Base-by-base conservation (phyloP, 2,329 filamentous ascomycete genomes). In the Paecilomyces variotii region DNA sequence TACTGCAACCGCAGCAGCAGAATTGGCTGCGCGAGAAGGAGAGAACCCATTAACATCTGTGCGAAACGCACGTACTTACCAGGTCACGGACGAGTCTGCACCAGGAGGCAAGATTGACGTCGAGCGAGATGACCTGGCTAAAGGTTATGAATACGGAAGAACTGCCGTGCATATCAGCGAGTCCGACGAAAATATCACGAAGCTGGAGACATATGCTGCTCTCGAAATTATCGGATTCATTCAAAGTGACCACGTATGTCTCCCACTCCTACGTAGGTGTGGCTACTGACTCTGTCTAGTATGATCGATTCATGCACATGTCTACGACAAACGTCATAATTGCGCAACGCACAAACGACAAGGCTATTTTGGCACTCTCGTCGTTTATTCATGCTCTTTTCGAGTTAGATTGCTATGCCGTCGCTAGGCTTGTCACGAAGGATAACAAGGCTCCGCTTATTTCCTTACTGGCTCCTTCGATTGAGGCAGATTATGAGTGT, bases 191-290 rank as follows among this genome's bases (percentile, higher is more conserved):
- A 91, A 92, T 64, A 86, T 97, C 59, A 96, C 91, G n/a, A 91
- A 89, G 63, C 81, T 97, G 34, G 87, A 95, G 67, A 94, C 91
- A 0, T 74, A 78, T 9, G 87, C 88, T 59, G 82, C 83, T 6
- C 85, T 97, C 59, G 87, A 91, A 2, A 87, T 99, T 50, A 78
- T 99, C 56, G 94, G 94, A 0, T 99, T 99, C 67, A 84, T 97
- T 30, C 84, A 86, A 2, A 84, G 78, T 63, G 82, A 87, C 59
- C 87, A 87, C 72, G 88, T 90, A 76, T 62, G 75, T 68, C 14
- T 45, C 11, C 49, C 56, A 9, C 35, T 12, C 11, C 45, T 11
- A 4, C 30, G 1, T 25, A 45, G 39, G 56, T 54, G 9, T 12
- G 25, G 51, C 45, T 25, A 55, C 50, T 63, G 59, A 60, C 34